phyloP scores from a whole-genome alignment of 495 filamentous ascomycete genomes.

The Evansstolkia leycettana region DNA sequence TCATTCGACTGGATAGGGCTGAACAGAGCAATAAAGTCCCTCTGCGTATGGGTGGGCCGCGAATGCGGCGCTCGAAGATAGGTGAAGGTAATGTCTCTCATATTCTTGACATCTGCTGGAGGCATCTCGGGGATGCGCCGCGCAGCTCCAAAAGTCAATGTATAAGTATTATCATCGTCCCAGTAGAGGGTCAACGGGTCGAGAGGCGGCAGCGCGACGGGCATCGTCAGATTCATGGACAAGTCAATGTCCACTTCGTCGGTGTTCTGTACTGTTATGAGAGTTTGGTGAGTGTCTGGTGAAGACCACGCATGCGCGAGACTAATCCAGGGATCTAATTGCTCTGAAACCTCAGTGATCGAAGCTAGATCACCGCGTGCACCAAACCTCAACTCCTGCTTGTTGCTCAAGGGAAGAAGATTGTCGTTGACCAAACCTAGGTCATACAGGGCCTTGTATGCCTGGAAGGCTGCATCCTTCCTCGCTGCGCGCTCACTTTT shows the following conservation, averaged over 20 bases:
- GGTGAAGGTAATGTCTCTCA: slow-evolving; percentile 33
- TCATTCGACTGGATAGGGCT: slow-evolving; percentile 11
- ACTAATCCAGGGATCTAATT: slow-evolving; percentile 54
- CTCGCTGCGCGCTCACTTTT: slow-evolving; percentile 59
- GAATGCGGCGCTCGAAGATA: slow-evolving; percentile 38
- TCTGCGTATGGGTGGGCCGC: slow-evolving; percentile 16
- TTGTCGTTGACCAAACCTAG: slow-evolving; percentile 68
- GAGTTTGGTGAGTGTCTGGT: slow-evolving; percentile 20
- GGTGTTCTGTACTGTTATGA: slow-evolving; percentile 17
- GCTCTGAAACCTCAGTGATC: slow-evolving; percentile 37
- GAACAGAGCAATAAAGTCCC: slow-evolving; percentile 33
- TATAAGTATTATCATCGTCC: slow-evolving; percentile 30
- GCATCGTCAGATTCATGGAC: slow-evolving; percentile 35
- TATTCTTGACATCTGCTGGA: slow-evolving; percentile 7
- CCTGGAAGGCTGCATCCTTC: slow-evolving; percentile 76
- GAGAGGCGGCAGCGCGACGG: slow-evolving; percentile 27
- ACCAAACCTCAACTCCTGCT: slow-evolving; percentile 9
- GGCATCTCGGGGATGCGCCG: slow-evolving; percentile 3
- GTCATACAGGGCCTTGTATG: slow-evolving; percentile 58
- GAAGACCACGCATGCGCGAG: slow-evolving; percentile 43
- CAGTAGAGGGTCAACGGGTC: slow-evolving; percentile 35
- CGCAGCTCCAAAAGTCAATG: slow-evolving; percentile 20
- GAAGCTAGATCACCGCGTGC: slow-evolving; percentile 9
- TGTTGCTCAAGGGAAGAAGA: slow-evolving; percentile 47
- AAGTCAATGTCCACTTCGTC: slow-evolving; percentile 15